Evolutionary conservation across 1,139 yeast genomes (phyloP).

Genomic region (Lodderomyces metapsilosis): DNA sequence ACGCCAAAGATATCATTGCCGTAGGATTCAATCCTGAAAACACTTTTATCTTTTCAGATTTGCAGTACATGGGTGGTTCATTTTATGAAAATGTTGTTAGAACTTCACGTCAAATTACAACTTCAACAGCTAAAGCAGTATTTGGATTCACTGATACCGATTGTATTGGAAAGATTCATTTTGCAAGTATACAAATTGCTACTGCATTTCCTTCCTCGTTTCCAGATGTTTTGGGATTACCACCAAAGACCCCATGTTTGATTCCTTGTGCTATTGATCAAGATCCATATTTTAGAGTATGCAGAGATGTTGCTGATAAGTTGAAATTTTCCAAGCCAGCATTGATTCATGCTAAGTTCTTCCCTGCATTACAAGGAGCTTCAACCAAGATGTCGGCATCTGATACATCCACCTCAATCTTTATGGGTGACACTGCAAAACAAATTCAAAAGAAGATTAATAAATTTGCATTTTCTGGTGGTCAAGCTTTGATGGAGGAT

Average conservation of each 20-base stretch:
- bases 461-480: conserved; percentile 97
- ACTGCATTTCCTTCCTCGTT: conserved; percentile 94
- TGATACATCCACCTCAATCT: conserved; percentile 73
- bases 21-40: conserved; percentile 93
- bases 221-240: conserved; percentile 87
- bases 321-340: conserved; percentile 90
- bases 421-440: conserved; percentile 91
- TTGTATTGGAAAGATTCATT: conserved; percentile 91
- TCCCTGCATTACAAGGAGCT: conserved; percentile 98
- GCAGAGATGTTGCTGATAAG: conserved; percentile 96
- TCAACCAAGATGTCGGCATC: conserved; percentile 97
- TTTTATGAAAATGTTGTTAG: conserved; percentile 93
- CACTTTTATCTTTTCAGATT: conserved; percentile 91
- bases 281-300: conserved; percentile 97
- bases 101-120: conserved; percentile 93
- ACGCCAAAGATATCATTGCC: conserved; percentile 91
- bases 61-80: conserved; percentile 89
- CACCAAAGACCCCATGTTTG: conserved; percentile 86
- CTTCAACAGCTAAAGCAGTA: conserved; percentile 95
- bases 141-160: conserved; percentile 96
- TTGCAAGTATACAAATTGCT: conserved; percentile 94
- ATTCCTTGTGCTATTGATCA: conserved; percentile 99
- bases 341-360: conserved; percentile 88
- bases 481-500: conserved; percentile 81
- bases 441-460: conserved; percentile 93